A percentile compares a stretch with the other conserved stretches of the same genome.
These are phyloP conservation scores for Phytophthora europaea DNA, from an alignment of 352 stramenopile genomes.

Conservation along the genomic window DNA sequence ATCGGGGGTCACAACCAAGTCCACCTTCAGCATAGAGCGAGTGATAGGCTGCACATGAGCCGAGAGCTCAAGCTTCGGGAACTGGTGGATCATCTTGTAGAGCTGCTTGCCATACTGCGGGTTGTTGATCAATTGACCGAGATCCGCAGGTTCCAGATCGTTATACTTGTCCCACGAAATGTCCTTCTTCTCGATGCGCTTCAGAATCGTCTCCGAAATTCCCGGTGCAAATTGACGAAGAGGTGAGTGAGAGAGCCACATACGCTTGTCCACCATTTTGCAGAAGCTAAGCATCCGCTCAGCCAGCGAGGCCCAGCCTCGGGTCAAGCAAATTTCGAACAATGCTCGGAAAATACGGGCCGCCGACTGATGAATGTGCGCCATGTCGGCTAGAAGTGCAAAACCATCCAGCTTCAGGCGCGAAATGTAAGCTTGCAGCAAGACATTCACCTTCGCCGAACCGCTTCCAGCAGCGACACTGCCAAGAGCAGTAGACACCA, in stretches of 20 bases:
- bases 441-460: constrained; percentile 99
- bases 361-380: constrained; percentile 99
- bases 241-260: constrained; percentile 98
- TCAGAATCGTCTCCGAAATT: constrained; percentile 96
- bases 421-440: constrained; percentile 99
- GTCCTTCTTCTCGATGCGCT: constrained; percentile 99
- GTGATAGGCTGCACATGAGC: constrained; percentile 99
- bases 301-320: constrained; percentile 95
- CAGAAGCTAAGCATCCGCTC: constrained; percentile 97
- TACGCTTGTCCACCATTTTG: constrained; percentile 99
- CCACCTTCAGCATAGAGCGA: constrained; percentile 96
- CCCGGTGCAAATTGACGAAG: constrained; percentile 96
- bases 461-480: constrained; percentile 60
- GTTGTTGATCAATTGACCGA: constrained; percentile 98
- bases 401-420: constrained; percentile 98
- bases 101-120: constrained; percentile 98
- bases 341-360: constrained; percentile 98
- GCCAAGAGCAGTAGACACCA: constrained; percentile 58
- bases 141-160: constrained; percentile 97
- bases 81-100: constrained; percentile 99
- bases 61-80: constrained; percentile 97
- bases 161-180: constrained; percentile 99
- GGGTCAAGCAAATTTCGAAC: constrained; percentile 99
- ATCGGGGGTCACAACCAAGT: constrained; percentile 97
- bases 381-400: constrained; percentile 99